Percentiles rank a stretch among this genome's conserved stretches.
phyloP scores from a whole-genome alignment of 352 stramenopile genomes.

The Phytophthora litchii region DNA sequence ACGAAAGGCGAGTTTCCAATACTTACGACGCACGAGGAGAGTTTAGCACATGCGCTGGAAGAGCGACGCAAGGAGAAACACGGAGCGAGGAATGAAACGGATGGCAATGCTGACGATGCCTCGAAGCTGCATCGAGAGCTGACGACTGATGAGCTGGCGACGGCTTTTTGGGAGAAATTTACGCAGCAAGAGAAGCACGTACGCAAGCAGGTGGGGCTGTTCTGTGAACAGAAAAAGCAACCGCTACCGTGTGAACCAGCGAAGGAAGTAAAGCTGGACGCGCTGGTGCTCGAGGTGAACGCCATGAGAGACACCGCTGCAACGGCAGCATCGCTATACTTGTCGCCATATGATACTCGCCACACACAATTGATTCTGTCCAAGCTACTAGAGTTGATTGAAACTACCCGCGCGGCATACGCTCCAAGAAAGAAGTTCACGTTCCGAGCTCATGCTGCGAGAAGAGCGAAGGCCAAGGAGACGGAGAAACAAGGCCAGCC shows the following conservation, averaged over 20 bases:
- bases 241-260: constrained; percentile 40
- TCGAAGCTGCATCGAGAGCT: constrained; percentile 36
- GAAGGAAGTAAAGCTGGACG: constrained; percentile 59
- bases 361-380: constrained; percentile 74
- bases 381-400: constrained; percentile 68
- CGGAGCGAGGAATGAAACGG: constrained; percentile 20
- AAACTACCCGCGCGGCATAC: constrained; percentile 67
- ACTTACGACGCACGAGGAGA: constrained; percentile 54
- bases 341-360: constrained; percentile 89
- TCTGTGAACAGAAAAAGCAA: constrained; percentile 69
- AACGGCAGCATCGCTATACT: constrained; percentile 71
- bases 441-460: constrained; percentile 55
- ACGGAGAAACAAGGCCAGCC: constrained; percentile 25
- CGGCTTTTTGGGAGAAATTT: constrained; percentile 73
- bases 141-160: constrained; percentile 57
- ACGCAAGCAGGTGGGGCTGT: constrained; percentile 52
- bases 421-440: constrained; percentile 88
- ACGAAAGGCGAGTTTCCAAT: constrained; percentile 58
- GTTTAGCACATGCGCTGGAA: constrained; percentile 53
- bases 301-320: constrained; percentile 64
- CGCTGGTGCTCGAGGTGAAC: constrained; percentile 52
- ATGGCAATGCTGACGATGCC: neutral
- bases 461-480: constrained; percentile 26
- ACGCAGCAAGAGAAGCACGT: constrained; percentile 55
- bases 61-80: constrained; percentile 54